Percentiles rank a stretch among this genome's conserved stretches.
phyloP scores from a whole-genome alignment of 345 rosid genomes.

The Salix brachista region DNA sequence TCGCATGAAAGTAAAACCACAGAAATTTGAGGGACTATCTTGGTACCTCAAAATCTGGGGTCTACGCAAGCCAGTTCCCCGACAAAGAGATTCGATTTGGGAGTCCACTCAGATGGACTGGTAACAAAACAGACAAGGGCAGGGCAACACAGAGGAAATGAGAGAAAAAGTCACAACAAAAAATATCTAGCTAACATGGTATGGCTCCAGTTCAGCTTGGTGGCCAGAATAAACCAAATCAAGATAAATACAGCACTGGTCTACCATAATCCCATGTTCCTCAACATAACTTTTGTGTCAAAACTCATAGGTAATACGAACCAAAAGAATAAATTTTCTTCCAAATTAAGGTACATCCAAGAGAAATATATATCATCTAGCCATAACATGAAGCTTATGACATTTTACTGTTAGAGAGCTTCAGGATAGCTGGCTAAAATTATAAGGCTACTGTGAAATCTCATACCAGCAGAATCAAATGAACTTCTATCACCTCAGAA shows the following conservation, averaged over 20 bases:
- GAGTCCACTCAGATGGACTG: not conserved
- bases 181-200: not conserved
- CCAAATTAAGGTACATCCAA: not conserved
- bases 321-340: not conserved
- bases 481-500: constrained; percentile 28
- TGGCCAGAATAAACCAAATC: not conserved
- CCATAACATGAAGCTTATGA: not conserved
- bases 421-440: constrained; percentile 9
- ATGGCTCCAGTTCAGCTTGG: not conserved
- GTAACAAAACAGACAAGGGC: not conserved
- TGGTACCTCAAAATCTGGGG: not conserved
- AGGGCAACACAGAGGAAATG: not conserved
- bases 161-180: not conserved
- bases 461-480: constrained; percentile 20
- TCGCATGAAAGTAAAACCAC: not conserved
- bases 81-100: not conserved
- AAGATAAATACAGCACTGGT: not conserved
- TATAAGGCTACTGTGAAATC: constrained; percentile 9
- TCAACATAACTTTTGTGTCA: not conserved
- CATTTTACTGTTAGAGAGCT: not conserved
- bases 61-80: not conserved
- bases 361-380: not conserved
- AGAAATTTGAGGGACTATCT: not conserved
- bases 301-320: not conserved
- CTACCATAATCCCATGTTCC: not conserved